Percentiles rank a stretch among this genome's conserved stretches.
Conservation (phyloP, 1,284 basidiomycete genomes). For the Cutaneotrichosporon spelunceum region DNA sequence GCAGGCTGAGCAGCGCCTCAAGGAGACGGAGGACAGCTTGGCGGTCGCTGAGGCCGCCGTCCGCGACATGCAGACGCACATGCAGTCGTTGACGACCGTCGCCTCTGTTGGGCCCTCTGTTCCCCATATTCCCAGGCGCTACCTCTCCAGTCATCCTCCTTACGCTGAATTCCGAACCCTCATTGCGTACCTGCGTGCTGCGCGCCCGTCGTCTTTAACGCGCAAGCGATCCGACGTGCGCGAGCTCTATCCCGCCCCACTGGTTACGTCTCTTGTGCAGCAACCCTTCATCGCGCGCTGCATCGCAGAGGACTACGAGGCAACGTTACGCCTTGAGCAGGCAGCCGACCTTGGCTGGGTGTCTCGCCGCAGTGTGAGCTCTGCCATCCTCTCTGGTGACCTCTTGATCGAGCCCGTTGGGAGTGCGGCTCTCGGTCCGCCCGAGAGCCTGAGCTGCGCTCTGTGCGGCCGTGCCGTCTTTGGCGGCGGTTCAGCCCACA, state of each 20-base stretch:
- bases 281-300: constrained; percentile 82
- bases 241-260: constrained; percentile 55
- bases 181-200: constrained; percentile 70
- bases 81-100: constrained; percentile 58
- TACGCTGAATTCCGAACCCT: constrained; percentile 85
- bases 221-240: constrained; percentile 14
- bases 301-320: constrained; percentile 86
- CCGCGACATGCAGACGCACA: constrained; percentile 74
- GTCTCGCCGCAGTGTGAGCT: constrained; percentile 75
- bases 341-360: constrained; percentile 93
- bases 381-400: constrained; percentile 82
- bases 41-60: constrained; percentile 82
- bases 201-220: constrained; percentile 56
- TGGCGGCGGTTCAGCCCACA: constrained; percentile 54
- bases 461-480: constrained; percentile 64
- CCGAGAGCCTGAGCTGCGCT: constrained; percentile 57
- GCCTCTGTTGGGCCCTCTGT: constrained; percentile 7
- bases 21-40: constrained; percentile 73
- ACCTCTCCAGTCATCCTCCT: constrained; percentile 68
- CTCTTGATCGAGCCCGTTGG: constrained; percentile 81
- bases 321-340: constrained; percentile 85
- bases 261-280: constrained; percentile 66
- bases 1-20: constrained; percentile 75
- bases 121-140: constrained; percentile 35
- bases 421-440: constrained; percentile 30